Evolutionary conservation across 129 eudicot species (phyloP).

Genomic region (Ambrosia trifida): DNA sequence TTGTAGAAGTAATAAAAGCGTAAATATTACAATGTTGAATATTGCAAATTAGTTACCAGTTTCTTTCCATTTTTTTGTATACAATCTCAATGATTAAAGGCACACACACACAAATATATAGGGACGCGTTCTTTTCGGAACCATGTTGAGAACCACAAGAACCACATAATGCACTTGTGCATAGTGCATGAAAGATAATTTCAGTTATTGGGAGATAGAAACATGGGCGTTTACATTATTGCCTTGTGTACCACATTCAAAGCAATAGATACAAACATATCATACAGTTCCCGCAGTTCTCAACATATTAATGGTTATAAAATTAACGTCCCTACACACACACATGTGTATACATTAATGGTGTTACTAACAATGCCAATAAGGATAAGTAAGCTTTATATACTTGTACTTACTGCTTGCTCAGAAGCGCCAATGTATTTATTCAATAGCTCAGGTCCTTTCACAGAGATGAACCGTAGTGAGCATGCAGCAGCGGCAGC

Average conservation of each 20-base stretch:
- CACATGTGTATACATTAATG: neutral
- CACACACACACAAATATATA: neutral
- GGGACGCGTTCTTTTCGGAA: no score
- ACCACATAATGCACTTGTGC: no score
- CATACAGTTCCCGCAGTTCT: no score
- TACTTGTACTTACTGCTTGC: constrained; percentile 77
- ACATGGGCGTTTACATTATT: no score
- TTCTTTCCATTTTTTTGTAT: neutral
- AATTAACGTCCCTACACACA: no score
- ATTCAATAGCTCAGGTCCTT: constrained; percentile 95
- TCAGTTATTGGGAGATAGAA: no score
- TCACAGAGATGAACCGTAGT: constrained; percentile 85
- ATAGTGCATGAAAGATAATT: no score
- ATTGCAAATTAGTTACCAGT: neutral
- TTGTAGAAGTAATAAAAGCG: neutral
- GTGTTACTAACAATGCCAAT: neutral
- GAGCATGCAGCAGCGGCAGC: constrained; percentile 99
- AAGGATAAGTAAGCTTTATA: constrained; percentile 1
- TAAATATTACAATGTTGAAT: neutral
- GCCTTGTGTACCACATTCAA: no score
- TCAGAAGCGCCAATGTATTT: constrained; percentile 99
- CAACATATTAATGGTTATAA: no score
- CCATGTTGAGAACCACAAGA: no score
- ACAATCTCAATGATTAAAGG: neutral
- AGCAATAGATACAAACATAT: no score